phyloP scores from a whole-genome alignment of 305 asterid genomes.

The Coffea humblotiana region DNA sequence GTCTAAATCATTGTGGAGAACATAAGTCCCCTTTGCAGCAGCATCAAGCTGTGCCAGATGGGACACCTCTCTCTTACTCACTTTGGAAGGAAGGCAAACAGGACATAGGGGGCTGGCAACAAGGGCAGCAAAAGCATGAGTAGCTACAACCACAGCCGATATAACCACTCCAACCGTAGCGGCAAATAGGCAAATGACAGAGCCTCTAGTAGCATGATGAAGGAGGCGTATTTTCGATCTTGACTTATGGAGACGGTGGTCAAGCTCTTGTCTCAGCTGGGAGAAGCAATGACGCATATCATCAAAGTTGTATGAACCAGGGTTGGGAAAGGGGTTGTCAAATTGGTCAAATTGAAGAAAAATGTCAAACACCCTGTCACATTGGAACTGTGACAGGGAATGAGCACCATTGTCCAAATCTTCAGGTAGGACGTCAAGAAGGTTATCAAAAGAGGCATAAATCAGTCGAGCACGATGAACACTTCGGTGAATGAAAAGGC shows the following conservation, averaged over 20 bases:
- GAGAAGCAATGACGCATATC: conserved; percentile 61
- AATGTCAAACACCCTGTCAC: conserved; percentile 46
- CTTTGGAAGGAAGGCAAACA: conserved; percentile 31
- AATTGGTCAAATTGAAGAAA: conserved; percentile 54
- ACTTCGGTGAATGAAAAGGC: conserved; percentile 51
- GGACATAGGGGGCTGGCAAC: conserved; percentile 40
- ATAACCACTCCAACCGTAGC: conserved; percentile 57
- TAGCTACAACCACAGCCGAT: conserved; percentile 63
- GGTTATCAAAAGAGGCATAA: conserved; percentile 57
- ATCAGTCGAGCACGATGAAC: conserved; percentile 52
- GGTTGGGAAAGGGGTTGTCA: conserved; percentile 61
- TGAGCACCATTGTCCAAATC: conserved; percentile 45
- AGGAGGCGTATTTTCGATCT: conserved; percentile 43
- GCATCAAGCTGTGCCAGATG: conserved; percentile 68
- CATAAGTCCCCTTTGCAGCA: conserved; percentile 72
- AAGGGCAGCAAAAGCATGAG: conserved; percentile 56
- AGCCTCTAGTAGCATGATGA: conserved; percentile 51
- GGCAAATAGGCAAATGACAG: conserved; percentile 59
- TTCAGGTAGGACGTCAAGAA: conserved; percentile 55
- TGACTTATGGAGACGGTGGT: conserved; percentile 53
- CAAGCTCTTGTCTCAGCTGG: conserved; percentile 61
- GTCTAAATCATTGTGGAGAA: conserved; percentile 70
- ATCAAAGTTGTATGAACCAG: conserved; percentile 44
- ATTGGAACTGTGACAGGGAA: conserved; percentile 56
- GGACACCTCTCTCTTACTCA: conserved; percentile 47